These are phyloP conservation scores for Stenogyne calaminthoides DNA, from an alignment of 305 asterid genomes.

Conservation along the genomic window DNA sequence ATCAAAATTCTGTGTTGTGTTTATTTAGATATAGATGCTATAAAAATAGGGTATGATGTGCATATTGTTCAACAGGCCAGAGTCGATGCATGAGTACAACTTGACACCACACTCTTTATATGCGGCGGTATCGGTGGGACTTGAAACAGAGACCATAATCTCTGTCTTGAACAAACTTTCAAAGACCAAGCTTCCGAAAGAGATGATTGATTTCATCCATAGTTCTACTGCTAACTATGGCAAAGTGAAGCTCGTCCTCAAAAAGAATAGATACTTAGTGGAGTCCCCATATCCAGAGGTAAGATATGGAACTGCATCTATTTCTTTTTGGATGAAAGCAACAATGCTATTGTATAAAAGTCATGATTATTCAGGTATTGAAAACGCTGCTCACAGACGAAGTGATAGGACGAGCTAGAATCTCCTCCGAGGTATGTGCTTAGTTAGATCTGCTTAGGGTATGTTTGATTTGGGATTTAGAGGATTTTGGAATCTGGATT, in stretches of 20 bases:
- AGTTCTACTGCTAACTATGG: constrained; percentile 94
- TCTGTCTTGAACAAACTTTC: constrained; percentile 81
- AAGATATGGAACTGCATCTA: constrained; percentile 35
- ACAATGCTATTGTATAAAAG: not conserved
- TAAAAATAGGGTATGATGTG: constrained; percentile 17
- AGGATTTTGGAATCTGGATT: no score
- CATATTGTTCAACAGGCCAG: constrained; percentile 66
- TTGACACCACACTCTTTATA: constrained; percentile 94
- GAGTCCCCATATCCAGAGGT: constrained; percentile 98
- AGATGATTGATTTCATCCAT: constrained; percentile 88
- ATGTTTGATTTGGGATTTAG: no score
- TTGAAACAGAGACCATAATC: constrained; percentile 88
- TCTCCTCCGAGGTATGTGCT: constrained; percentile 56
- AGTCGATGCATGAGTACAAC: constrained; percentile 97
- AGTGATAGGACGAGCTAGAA: constrained; percentile 74
- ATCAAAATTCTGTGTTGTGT: not conserved
- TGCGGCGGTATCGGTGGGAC: constrained; percentile 96
- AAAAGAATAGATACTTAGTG: constrained; percentile 84
- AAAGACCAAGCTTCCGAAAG: constrained; percentile 93
- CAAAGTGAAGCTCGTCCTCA: constrained; percentile 94
- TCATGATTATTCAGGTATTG: constrained; percentile 62
- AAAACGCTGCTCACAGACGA: constrained; percentile 73
- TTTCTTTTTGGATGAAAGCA: constrained; percentile 12
- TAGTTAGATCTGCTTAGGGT: not conserved
- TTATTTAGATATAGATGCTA: not conserved